These are phyloP conservation scores for Candida sphagnicola DNA, from an alignment of 805 yeast genomes.

Conservation along the genomic window DNA sequence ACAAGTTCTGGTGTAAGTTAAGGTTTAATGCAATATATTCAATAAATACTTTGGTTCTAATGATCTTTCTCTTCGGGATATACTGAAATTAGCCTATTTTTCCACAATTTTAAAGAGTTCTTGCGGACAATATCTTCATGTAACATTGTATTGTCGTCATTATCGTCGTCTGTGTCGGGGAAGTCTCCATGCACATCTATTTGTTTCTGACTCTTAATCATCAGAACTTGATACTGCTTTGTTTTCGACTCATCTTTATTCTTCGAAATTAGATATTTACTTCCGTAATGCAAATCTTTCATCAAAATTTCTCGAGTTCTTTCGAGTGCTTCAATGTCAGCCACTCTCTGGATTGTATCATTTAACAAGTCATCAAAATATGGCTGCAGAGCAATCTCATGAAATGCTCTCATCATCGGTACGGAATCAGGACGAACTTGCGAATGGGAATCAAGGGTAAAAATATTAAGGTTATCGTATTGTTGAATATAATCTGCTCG, in stretches of 20 bases:
- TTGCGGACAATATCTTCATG: slow-evolving; percentile 55
- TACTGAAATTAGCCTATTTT: slow-evolving; percentile 29
- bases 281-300: slow-evolving; percentile 61
- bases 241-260: slow-evolving; percentile 11
- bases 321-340: slow-evolving; percentile 71
- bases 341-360: slow-evolving; percentile 64
- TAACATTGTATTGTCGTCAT: slow-evolving; percentile 45
- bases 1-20: no score
- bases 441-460: slow-evolving; percentile 72
- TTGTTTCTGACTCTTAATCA: slow-evolving; percentile 15
- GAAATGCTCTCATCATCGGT: slow-evolving; percentile 87
- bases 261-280: slow-evolving; percentile 31
- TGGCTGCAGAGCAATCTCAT: slow-evolving; percentile 69
- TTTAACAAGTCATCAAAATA: slow-evolving; percentile 64
- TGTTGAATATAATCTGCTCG: slow-evolving; percentile 73
- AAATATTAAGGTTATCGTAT: slow-evolving; percentile 73
- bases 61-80: background rate
- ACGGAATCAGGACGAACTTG: slow-evolving; percentile 77
- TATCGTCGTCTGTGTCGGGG: slow-evolving; percentile 15
- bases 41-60: background rate
- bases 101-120: slow-evolving; percentile 52
- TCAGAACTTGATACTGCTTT: slow-evolving; percentile 8
- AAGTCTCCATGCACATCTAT: slow-evolving; percentile 19
- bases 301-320: slow-evolving; percentile 73
- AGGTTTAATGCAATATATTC: no score